Evolutionary conservation across 768 basidiomycete genomes (phyloP), one percentile per base, ranked within the genome.

Genomic region (Termitomyces sp.): DNA sequence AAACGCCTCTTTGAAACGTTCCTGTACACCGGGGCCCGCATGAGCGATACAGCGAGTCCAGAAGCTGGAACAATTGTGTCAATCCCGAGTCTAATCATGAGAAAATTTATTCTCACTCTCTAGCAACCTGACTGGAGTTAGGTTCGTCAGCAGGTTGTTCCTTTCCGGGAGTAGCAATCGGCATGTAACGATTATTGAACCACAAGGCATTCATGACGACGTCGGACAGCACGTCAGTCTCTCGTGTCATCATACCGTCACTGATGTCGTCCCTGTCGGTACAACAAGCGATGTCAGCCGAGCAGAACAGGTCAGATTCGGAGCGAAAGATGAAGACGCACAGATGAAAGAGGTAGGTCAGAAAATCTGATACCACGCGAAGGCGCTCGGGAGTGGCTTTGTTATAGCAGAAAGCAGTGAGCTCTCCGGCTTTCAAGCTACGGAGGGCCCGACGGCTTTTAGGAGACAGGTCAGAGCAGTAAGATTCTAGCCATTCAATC

Each of bases 171-270:
- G 70, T 71, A 26, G 65, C 66, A 4, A 81, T 77, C 2, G 86
- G 81, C 53, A 68, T 74, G 65, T 84, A 87, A 9, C 65, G 69
- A 36, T 81, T 71, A 18, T 78, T 79, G 63, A 81, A 77, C 76
- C 84, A 80, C 6, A 91, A 70, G 2, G 86, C 82, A 65, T 87
- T 86, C 82, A 90, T 87, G 64, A 90, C 85, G 36, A 83, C 77
- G 65, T 85, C 73, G 32, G 85, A 78, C 55, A 88, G 73, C 18
- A 76, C 73, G 60, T 79, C 76, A 5, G 86, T 83, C 50, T 85
- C 81, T 35, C 78, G 74, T 55, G 81, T 80, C 76, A 86, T 82
- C 86, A 89, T 87, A 53, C 87, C 86, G 65, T 91, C 88, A 65
- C 86, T 88, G 67, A 91, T 81, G 67, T 92, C 84, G 67, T 92